Conservation (phyloP, 139 green algal species). For the Klebsormidium nitens region DNA sequence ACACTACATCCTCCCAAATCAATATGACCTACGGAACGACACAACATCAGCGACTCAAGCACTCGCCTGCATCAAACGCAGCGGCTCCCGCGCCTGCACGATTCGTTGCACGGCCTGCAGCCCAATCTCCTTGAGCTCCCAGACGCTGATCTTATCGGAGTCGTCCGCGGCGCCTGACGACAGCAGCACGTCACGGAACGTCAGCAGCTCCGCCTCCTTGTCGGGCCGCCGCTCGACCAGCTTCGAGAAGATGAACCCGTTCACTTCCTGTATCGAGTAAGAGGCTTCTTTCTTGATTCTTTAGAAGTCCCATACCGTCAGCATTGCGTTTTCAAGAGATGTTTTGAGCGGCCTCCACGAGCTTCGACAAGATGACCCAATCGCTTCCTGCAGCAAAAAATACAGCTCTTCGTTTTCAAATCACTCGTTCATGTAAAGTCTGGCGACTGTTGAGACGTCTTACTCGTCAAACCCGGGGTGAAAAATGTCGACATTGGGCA, state of each 20-base stretch:
- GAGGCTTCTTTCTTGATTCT: constrained; percentile 15
- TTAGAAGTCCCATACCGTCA: too few species aligned
- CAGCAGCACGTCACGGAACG: constrained; percentile 67
- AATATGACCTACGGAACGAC: too few species aligned
- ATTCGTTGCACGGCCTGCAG: constrained; percentile 77
- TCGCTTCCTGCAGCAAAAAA: too few species aligned
- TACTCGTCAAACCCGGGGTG: too few species aligned
- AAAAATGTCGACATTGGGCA: too few species aligned
- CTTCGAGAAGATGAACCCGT: constrained; percentile 66
- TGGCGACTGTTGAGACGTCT: too few species aligned
- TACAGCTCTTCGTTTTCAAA: too few species aligned
- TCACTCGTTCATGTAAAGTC: too few species aligned
- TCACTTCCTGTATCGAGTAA: constrained; percentile 54
- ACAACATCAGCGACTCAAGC: too few species aligned
- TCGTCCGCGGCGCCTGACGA: constrained; percentile 45
- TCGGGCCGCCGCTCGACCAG: constrained; percentile 55
- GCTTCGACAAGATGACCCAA: background rate
- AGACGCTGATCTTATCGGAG: constrained; percentile 66
- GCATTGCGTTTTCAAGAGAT: too few species aligned
- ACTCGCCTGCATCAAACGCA: constrained; percentile 71
- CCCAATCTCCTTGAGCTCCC: constrained; percentile 76
- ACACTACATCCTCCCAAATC: too few species aligned
- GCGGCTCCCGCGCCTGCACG: constrained; percentile 56
- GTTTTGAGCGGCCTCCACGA: background rate
- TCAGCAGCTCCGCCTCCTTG: constrained; percentile 62